phyloP scores from a whole-genome alignment of 164 flowering plant species.

The Sedum album region DNA sequence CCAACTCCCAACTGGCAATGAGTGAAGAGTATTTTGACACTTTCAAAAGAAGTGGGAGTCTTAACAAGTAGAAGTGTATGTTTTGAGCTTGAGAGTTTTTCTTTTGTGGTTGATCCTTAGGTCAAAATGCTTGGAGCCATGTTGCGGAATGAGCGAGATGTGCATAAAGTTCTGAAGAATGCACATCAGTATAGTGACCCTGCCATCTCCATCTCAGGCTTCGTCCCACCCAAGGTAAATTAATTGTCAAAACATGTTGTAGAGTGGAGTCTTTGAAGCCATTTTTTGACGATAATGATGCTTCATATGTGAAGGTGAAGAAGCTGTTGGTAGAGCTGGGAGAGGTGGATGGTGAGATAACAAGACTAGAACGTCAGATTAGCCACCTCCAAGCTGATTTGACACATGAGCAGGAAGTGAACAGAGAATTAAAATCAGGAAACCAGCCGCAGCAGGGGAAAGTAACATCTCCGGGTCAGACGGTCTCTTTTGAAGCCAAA shows the following conservation, averaged over 20 bases:
- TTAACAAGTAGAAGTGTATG: neutral
- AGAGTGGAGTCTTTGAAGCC: neutral
- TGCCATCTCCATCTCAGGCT: constrained; percentile 38
- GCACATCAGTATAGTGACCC: constrained; percentile 28
- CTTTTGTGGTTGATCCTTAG: constrained; percentile 19
- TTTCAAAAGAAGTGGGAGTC: neutral
- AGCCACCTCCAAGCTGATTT: constrained; percentile 33
- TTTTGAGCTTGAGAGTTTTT: neutral
- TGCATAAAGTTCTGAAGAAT: constrained; percentile 45
- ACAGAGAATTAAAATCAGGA: constrained; percentile 26
- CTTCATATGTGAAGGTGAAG: constrained; percentile 34
- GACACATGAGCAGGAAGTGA: constrained; percentile 31
- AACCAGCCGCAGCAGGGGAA: constrained; percentile 15
- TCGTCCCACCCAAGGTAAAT: constrained; percentile 67
- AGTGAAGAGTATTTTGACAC: neutral
- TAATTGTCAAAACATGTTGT: neutral
- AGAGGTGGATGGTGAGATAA: constrained; percentile 75
- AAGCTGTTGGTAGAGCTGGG: constrained; percentile 65
- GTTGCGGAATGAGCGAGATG: constrained; percentile 58
- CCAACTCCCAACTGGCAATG: no score
- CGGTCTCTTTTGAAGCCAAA: constrained; percentile 48
- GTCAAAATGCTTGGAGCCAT: constrained; percentile 51
- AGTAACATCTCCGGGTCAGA: constrained; percentile 15
- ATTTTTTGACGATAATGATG: neutral
- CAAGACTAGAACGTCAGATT: constrained; percentile 54